These are phyloP conservation scores for Penicillium sp. DNA, from an alignment of 2,329 filamentous ascomycete genomes.

Conservation along the genomic window DNA sequence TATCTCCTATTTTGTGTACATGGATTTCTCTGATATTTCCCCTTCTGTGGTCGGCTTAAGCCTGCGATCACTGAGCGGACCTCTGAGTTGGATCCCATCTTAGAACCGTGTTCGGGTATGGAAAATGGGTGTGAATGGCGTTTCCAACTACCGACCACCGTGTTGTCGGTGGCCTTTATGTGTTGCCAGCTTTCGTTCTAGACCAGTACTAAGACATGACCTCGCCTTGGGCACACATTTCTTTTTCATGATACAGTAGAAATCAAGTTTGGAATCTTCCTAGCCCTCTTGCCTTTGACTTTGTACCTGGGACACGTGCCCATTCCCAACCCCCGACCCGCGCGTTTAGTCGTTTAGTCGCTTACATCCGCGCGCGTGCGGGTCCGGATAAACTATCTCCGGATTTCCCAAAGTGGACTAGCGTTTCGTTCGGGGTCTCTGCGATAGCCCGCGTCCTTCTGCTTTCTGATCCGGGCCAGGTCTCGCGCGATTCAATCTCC, in stretches of 20 bases:
- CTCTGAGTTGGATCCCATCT: conserved; percentile 37
- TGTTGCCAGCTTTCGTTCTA: conserved; percentile 30
- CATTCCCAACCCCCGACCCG: conserved; percentile 1
- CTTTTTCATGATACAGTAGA: no score
- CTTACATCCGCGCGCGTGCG: conserved; percentile 6
- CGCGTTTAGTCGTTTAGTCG: conserved; percentile 9
- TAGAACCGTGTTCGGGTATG: conserved; percentile 46
- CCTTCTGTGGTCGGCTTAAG: conserved; percentile 29
- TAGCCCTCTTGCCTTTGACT: conserved; percentile 10
- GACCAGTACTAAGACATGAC: conserved; percentile 33
- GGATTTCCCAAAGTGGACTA: conserved; percentile 34
- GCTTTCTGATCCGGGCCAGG: conserved; percentile 29
- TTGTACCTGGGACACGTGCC: background rate
- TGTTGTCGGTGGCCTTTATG: conserved; percentile 32
- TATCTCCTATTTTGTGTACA: conserved; percentile 42
- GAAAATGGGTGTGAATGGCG: conserved; percentile 45
- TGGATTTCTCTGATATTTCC: conserved; percentile 40
- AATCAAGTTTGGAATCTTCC: no score
- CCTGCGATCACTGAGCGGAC: conserved; percentile 30
- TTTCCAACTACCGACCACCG: conserved; percentile 34
- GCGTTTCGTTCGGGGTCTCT: conserved; percentile 40
- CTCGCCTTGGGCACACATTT: conserved; percentile 22
- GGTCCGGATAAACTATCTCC: conserved; percentile 32
- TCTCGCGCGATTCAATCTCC: conserved; percentile 30
- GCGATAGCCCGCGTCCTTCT: conserved; percentile 39